Percentiles rank a stretch among this genome's conserved stretches.
Evolutionary conservation across 495 filamentous ascomycete genomes (phyloP).

Genomic region (Hypoxylon rickii): DNA sequence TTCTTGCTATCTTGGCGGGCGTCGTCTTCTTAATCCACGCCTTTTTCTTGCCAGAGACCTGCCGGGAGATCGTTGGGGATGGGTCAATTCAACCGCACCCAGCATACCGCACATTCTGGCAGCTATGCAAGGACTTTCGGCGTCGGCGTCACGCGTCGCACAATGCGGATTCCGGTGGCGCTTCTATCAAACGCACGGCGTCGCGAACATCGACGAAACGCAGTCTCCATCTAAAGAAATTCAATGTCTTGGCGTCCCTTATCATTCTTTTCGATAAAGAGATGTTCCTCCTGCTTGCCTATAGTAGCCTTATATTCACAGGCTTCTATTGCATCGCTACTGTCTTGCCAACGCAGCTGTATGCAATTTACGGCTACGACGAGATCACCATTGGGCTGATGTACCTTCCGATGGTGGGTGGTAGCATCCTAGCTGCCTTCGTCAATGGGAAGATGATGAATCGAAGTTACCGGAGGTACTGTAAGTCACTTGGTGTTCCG

Average conservation of each 20-base stretch:
- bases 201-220: slow-evolving; percentile 30
- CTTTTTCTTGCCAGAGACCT: slow-evolving; percentile 60
- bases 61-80: slow-evolving; percentile 66
- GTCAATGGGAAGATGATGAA: slow-evolving; percentile 61
- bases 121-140: slow-evolving; percentile 35
- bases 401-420: slow-evolving; percentile 62
- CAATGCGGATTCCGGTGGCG: neutral
- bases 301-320: slow-evolving; percentile 60
- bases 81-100: slow-evolving; percentile 56
- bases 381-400: slow-evolving; percentile 63
- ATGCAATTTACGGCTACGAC: slow-evolving; percentile 60
- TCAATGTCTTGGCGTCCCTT: slow-evolving; percentile 65
- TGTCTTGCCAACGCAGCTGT: slow-evolving; percentile 53
- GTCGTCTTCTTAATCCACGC: slow-evolving; percentile 45
- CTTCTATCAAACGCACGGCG: slow-evolving; percentile 2
- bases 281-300: slow-evolving; percentile 60
- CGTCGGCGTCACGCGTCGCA: slow-evolving; percentile 9
- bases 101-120: slow-evolving; percentile 46
- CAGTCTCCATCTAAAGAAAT: slow-evolving; percentile 48
- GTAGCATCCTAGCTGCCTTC: slow-evolving; percentile 63
- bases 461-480: slow-evolving; percentile 56
- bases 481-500: slow-evolving; percentile 46
- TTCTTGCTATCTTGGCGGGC: slow-evolving; percentile 55
- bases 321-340: slow-evolving; percentile 65
- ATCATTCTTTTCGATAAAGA: slow-evolving; percentile 65